phyloP scores from a whole-genome alignment of 148 eudicot species.

The Silene conica region DNA sequence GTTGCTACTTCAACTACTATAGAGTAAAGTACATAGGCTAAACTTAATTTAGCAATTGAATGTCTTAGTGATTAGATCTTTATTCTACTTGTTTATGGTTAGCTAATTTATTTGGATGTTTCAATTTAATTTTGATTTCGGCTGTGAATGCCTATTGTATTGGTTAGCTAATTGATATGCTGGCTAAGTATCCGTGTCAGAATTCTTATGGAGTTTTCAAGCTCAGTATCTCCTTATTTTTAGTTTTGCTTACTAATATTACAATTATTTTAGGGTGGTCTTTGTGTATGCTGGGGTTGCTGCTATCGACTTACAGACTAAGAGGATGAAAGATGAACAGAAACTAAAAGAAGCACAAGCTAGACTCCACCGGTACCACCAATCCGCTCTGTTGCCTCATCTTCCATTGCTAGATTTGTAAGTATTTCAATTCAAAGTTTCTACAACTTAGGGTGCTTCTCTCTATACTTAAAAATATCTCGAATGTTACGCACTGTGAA shows the following conservation, averaged over 20 bases:
- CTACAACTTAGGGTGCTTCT: conserved; percentile 54
- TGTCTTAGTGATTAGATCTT: not conserved
- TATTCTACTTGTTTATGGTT: not conserved
- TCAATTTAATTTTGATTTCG: too few relatives aligned
- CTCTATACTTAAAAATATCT: conserved; percentile 63
- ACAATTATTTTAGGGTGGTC: conserved; percentile 51
- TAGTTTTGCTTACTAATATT: not conserved
- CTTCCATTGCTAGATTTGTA: conserved; percentile 70
- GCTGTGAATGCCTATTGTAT: too few relatives aligned
- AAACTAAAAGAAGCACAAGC: conserved; percentile 81
- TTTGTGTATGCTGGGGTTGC: conserved; percentile 98
- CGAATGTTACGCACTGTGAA: conserved; percentile 81
- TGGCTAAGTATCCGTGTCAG: too few relatives aligned
- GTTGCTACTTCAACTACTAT: conserved; percentile 96
- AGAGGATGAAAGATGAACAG: conserved; percentile 84
- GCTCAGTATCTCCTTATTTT: not conserved
- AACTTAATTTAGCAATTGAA: not conserved
- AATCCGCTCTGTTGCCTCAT: conserved; percentile 72
- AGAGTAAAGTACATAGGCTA: too few relatives aligned
- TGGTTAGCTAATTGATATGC: too few relatives aligned
- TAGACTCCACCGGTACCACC: conserved; percentile 80
- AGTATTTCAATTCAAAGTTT: conserved; percentile 77
- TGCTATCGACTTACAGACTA: conserved; percentile 77
- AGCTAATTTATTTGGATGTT: not conserved
- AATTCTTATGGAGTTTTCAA: not conserved